A percentile compares a stretch with the other conserved stretches of the same genome.
These are phyloP conservation scores for Ophiostoma perfectum DNA, from an alignment of 2,329 filamentous ascomycete genomes.

Conservation along the genomic window DNA sequence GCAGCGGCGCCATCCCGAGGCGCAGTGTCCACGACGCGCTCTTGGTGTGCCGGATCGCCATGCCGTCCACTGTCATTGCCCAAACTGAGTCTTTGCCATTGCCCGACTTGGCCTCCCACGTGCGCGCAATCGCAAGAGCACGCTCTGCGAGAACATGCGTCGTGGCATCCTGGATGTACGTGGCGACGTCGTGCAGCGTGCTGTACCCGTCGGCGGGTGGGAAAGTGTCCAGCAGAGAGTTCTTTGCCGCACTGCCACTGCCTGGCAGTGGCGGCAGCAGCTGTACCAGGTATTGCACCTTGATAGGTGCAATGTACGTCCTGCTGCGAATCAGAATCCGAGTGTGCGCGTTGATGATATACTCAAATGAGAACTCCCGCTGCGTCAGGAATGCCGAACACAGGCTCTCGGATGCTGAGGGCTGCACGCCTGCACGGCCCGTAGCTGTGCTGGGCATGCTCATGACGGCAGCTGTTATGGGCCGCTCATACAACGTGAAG, in stretches of 20 bases:
- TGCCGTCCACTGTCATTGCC: constrained; percentile 26
- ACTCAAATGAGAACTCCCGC: constrained; percentile 39
- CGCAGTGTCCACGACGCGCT: constrained; percentile 32
- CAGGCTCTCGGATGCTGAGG: constrained; percentile 42
- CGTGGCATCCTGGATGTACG: constrained; percentile 44
- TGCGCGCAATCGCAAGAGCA: constrained; percentile 30
- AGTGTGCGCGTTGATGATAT: constrained; percentile 42
- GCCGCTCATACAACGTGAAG: constrained; percentile 26
- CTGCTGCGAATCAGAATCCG: constrained; percentile 42
- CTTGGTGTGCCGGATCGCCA: constrained; percentile 21
- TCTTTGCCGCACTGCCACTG: constrained; percentile 20
- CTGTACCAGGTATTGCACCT: constrained; percentile 41
- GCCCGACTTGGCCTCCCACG: constrained; percentile 10
- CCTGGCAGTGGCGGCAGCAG: constrained; percentile 32
- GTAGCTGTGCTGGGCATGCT: not conserved
- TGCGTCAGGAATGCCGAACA: constrained; percentile 41
- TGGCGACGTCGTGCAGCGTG: constrained; percentile 39
- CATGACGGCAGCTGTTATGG: constrained; percentile 28
- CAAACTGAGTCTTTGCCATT: constrained; percentile 23
- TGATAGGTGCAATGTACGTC: constrained; percentile 42
- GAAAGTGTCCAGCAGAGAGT: constrained; percentile 37
- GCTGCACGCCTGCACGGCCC: constrained; percentile 22
- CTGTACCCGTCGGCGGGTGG: constrained; percentile 44
- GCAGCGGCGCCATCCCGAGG: constrained; percentile 28
- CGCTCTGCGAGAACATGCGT: constrained; percentile 38